Evolutionary conservation across 192 early-diverging fungal species (phyloP), one percentile per base, ranked within the genome.

Genomic region (Diversispora epigaea): DNA sequence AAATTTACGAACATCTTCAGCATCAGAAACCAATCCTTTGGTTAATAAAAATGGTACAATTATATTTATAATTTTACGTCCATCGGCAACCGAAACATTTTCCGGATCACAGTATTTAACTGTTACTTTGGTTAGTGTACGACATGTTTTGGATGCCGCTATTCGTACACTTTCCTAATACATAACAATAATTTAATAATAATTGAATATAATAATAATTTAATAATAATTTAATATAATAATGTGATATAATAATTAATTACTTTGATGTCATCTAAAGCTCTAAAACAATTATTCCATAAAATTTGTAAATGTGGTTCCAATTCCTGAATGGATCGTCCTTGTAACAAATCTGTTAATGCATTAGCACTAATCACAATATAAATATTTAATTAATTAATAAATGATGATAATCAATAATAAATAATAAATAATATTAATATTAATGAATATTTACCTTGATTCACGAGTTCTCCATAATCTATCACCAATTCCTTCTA

Each of bases 281-380:
- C 89, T 40, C 95, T 78, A 84, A 98, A 98, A 14, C 87, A 89
- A 93, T 96, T 95, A 21, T 81, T 86, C 96, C 96, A 98, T 32
- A 95, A 82, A 9, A 84, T 84, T 69, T 95, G 89, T 45, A 98
- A 70, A 55, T 93, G 92, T 0, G 89, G 88, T 73, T 93, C 83
- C 5, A 95, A 78, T 74, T 93, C 89, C 52, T 84, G 81, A 39
- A 94, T 79, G 50, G 86, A 85, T 10, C 88, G 80, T 8, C 93
- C 92, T 67, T 89, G 85, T 2, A 94, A 76, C 9, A 94, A 66
- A 75, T 95, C 93, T 3, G 86, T 85, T 45, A 94, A 82, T n/a
- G 93, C 93, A 41, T 77, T 40, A 8, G 43, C n/a, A 54, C 39
- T 66, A 39, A 55, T n/a, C n/a, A 44, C 9, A 68, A 19, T 21